A percentile compares a stretch with the other conserved stretches of the same genome.
Evolutionary conservation across 495 filamentous ascomycete genomes (phyloP).

Genomic region (Staphylotrichum longicolle): DNA sequence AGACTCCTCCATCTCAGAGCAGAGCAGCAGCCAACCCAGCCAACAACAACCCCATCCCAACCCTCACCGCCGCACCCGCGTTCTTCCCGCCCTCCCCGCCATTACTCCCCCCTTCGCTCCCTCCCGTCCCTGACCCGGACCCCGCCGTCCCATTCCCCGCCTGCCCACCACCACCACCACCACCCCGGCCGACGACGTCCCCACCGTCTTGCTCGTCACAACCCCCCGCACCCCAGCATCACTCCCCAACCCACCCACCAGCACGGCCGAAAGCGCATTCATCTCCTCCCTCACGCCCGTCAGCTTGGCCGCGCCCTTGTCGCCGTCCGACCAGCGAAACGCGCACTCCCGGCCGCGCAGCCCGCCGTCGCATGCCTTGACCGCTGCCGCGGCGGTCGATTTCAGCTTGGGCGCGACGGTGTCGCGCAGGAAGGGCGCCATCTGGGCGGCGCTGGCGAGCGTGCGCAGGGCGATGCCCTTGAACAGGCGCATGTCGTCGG

Average conservation of each 20-base stretch:
- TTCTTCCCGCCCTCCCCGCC: not conserved
- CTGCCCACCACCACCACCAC: not conserved
- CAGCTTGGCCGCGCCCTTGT: not conserved
- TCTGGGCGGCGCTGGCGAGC: conserved; percentile 64
- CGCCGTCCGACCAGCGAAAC: conserved; percentile 35
- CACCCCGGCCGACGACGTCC: not conserved
- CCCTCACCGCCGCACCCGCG: not conserved
- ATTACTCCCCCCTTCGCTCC: not conserved
- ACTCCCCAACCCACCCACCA: not conserved
- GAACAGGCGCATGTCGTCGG: conserved; percentile 70
- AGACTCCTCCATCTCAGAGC: not conserved
- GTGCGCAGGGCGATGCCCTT: conserved; percentile 75
- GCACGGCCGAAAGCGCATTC: not conserved
- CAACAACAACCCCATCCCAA: not conserved
- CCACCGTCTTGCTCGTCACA: not conserved
- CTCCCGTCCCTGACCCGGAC: not conserved
- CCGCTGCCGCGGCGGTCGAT: conserved; percentile 63
- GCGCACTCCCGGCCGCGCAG: conserved; percentile 57
- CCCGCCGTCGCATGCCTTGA: conserved; percentile 63
- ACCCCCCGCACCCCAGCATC: not conserved
- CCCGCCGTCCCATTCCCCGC: not conserved
- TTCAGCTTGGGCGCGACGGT: conserved; percentile 59
- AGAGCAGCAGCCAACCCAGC: conserved; percentile 6
- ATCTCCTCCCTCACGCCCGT: not conserved
- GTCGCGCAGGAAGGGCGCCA: conserved; percentile 63